Base-by-base conservation (phyloP, 805 yeast genomes). In the Cyberlindnera sargentensis region DNA sequence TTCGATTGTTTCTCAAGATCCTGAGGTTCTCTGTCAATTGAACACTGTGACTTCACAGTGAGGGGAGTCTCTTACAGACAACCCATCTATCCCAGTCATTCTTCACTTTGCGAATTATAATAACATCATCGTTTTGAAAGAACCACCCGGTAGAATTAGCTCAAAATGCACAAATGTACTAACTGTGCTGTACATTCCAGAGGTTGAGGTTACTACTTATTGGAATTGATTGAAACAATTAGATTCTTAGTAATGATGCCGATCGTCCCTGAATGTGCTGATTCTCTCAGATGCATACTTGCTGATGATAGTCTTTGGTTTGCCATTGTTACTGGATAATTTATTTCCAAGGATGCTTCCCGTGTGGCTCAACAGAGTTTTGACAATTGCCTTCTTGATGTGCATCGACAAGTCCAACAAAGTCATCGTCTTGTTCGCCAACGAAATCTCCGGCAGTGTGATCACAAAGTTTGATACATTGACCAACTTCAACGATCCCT, bases 261-360 rank as follows among this genome's bases (percentile, higher is more conserved):
- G 24, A 8, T 38, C 26, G 27, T 47, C 39, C 42, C 59, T 54
- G 40, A 51, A 52, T 5, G 51, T 47, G 29, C 47, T 43, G 35
- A 56, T 54, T 39, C 59, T 50, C 9, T 56, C 38, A 10, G 48
- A 36, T 3, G 60, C 52, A 41, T 57, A 54, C 7, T 40, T 44
- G 45, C 61, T 57, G 36, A 57, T 40, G 25, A 50, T 51, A 33
- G 35, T 23, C 35, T 39, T 47, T 15, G 39, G 47, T 4, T 43
- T 46, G 31, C 47, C 46, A 27, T 69, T 66, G 9, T 46, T 40
- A 50, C 67, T 71, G 45, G 67, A 67, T 31, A 91, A 65, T 62
- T 86, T 88, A 58, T 87, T 87, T n/a, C 84, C 80, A 31, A 90
- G 58, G 40, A 91, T 75, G 45, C 82, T 78, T 3, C 95, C 96